These are phyloP conservation scores for Suhomyces ambrosiae DNA, from an alignment of 1,139 yeast species.

Conservation along the genomic window DNA sequence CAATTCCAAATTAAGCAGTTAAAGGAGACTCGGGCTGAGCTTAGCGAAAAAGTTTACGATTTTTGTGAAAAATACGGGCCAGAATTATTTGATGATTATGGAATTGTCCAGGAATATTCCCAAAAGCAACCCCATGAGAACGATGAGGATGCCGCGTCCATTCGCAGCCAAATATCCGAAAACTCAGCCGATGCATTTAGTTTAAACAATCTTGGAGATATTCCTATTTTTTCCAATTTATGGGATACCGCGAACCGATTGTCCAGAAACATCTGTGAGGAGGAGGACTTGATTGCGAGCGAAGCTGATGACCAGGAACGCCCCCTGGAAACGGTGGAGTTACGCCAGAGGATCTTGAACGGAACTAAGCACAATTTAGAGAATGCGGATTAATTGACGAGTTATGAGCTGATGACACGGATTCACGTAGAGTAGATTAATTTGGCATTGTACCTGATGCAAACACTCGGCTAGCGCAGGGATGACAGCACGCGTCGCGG, in stretches of 20 bases:
- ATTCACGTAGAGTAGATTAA: background rate
- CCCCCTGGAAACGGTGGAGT: background rate
- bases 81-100: conserved; percentile 68
- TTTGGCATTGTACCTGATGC: background rate
- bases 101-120: conserved; percentile 33
- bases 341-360: conserved; percentile 1
- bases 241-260: conserved; percentile 16
- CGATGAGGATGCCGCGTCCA: conserved; percentile 9
- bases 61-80: conserved; percentile 78
- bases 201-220: conserved; percentile 31
- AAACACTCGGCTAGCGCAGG: background rate
- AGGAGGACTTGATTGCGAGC: conserved; percentile 2
- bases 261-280: conserved; percentile 5
- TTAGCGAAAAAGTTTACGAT: conserved; percentile 63
- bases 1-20: conserved; percentile 49
- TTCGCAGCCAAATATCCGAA: conserved; percentile 5
- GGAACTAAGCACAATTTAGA: background rate
- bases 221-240: conserved; percentile 37
- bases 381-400: conserved; percentile 2
- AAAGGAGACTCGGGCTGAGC: conserved; percentile 53
- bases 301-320: conserved; percentile 3
- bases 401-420: conserved; percentile 1
- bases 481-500: conserved; percentile 1
- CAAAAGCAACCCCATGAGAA: conserved; percentile 17
- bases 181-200: conserved; percentile 17